A percentile compares a stretch with the other conserved stretches of the same genome.
Conservation (phyloP, 2,329 filamentous ascomycete genomes). For the Eutypa lata region DNA sequence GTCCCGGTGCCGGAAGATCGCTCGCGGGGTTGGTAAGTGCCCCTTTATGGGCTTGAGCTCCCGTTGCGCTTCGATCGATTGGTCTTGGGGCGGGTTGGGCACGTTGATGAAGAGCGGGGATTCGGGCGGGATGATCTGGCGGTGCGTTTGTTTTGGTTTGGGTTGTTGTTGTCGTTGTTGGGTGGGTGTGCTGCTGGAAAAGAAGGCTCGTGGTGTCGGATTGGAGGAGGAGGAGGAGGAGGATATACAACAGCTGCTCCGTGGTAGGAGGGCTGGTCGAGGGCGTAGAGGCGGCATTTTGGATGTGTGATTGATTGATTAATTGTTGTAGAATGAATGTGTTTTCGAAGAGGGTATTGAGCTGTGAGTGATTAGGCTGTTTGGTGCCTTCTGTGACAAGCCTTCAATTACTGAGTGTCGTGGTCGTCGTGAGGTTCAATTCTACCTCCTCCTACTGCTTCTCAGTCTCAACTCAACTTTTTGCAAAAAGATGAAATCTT, state of each 20-base stretch:
- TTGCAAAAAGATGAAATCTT: background rate
- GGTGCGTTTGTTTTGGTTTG: no score
- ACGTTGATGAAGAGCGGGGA: constrained; percentile 85
- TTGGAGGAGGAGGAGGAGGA: constrained; percentile 10
- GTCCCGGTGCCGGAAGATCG: constrained; percentile 64
- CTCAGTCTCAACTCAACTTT: no score
- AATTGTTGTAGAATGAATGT: background rate
- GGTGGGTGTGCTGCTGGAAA: constrained; percentile 43
- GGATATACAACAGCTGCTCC: background rate
- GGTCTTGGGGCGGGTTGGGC: constrained; percentile 71
- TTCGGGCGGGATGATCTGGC: constrained; percentile 65
- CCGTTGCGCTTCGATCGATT: constrained; percentile 30
- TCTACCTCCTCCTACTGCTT: no score
- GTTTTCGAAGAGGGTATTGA: no score
- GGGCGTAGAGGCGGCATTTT: constrained; percentile 16
- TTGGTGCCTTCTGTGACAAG: background rate
- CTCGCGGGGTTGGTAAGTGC: constrained; percentile 76
- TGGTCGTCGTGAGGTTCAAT: no score
- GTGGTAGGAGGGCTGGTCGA: constrained; percentile 10
- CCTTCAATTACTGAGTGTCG: background rate
- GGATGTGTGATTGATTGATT: background rate
- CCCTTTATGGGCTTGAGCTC: constrained; percentile 62
- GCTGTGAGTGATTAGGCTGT: no score
- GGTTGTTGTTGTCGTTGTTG: constrained; percentile 33
- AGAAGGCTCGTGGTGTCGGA: constrained; percentile 22